phyloP scores from a whole-genome alignment of 2,329 filamentous ascomycete species.

The Claviceps capensis region DNA sequence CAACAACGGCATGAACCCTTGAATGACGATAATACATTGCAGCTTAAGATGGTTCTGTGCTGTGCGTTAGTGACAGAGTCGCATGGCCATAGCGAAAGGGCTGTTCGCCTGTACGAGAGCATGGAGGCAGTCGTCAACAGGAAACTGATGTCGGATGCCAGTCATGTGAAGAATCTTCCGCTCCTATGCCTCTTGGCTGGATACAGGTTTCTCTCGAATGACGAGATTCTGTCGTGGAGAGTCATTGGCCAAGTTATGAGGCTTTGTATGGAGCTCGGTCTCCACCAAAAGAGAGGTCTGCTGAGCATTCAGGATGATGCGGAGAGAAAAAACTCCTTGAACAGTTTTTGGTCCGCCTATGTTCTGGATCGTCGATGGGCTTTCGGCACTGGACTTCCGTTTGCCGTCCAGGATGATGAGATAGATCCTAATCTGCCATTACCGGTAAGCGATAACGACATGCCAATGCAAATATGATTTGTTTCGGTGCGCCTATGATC shows the following conservation, averaged over 20 bases:
- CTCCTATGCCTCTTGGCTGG: slow-evolving; percentile 39
- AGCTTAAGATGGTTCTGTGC: slow-evolving; percentile 75
- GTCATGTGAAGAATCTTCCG: slow-evolving; percentile 33
- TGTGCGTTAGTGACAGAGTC: slow-evolving; percentile 66
- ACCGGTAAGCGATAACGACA: slow-evolving; percentile 44
- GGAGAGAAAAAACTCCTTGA: slow-evolving; percentile 53
- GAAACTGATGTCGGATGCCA: slow-evolving; percentile 41
- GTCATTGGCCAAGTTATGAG: slow-evolving; percentile 72
- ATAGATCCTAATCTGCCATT: slow-evolving; percentile 69
- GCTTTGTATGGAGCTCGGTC: slow-evolving; percentile 65
- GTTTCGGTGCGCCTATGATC: not conserved
- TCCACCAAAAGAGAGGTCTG: slow-evolving; percentile 68
- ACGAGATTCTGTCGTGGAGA: slow-evolving; percentile 77
- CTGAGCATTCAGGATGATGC: slow-evolving; percentile 53
- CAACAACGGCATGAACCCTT: slow-evolving; percentile 24
- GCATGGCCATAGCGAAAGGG: slow-evolving; percentile 63
- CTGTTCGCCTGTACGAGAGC: slow-evolving; percentile 59
- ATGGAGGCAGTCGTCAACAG: slow-evolving; percentile 60
- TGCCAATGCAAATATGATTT: not conserved
- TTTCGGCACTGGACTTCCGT: slow-evolving; percentile 79
- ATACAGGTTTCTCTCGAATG: slow-evolving; percentile 75
- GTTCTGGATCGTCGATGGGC: slow-evolving; percentile 78
- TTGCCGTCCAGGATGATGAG: slow-evolving; percentile 71
- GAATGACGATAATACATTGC: slow-evolving; percentile 42
- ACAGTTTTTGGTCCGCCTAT: slow-evolving; percentile 78